Percentiles rank a stretch among this genome's conserved stretches.
Conservation (phyloP, 2,329 filamentous ascomycete species). For the Penicillium digitatum region DNA sequence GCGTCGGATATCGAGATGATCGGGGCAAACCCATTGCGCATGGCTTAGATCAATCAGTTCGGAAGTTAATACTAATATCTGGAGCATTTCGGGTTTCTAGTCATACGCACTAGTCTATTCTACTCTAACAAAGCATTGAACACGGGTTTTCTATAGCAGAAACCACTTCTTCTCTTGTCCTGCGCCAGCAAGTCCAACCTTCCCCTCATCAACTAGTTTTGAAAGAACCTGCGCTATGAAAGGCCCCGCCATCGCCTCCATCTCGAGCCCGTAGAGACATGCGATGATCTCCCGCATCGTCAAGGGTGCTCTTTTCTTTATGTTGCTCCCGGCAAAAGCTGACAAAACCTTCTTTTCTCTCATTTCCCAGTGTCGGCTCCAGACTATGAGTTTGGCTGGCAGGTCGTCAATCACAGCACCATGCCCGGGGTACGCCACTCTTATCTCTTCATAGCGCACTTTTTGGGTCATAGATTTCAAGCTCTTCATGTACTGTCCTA, state of each 20-base stretch:
- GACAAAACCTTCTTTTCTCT: constrained; percentile 1
- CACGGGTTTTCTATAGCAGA: not conserved
- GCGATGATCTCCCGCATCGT: not conserved
- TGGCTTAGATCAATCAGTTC: not conserved
- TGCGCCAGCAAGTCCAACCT: not conserved
- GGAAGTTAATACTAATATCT: not conserved
- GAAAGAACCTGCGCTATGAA: constrained; percentile 1
- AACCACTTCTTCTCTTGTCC: constrained; percentile 7
- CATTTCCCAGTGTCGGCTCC: constrained; percentile 2
- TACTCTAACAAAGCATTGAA: not conserved
- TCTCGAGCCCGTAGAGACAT: not conserved
- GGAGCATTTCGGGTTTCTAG: no score
- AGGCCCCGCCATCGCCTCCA: constrained; percentile 1
- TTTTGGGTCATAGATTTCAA: not conserved
- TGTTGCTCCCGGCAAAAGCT: not conserved
- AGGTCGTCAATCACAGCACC: constrained; percentile 7
- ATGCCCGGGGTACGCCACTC: constrained; percentile 5
- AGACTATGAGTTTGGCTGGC: not conserved
- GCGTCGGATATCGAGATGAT: not conserved
- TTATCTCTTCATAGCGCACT: not conserved
- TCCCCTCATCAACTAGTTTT: constrained; percentile 2
- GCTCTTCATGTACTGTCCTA: constrained; percentile 3
- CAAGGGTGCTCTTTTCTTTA: not conserved
- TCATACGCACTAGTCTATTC: not conserved
- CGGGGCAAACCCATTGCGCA: not conserved